phyloP scores from a whole-genome alignment of 352 stramenopile genomes.

The Pythium monospermum region DNA sequence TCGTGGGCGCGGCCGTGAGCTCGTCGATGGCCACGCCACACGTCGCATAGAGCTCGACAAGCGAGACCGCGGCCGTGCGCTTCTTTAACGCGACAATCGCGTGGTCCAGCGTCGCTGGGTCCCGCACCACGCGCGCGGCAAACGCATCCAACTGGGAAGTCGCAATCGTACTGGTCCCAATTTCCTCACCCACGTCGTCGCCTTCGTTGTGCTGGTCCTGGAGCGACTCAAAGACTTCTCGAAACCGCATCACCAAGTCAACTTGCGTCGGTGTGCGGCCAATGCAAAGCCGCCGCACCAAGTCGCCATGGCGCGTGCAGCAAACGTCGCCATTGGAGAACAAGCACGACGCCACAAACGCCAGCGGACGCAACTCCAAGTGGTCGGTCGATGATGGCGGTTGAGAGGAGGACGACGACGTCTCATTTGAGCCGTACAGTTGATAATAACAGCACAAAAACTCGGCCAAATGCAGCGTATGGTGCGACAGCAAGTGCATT shows the following conservation, averaged over 20 bases:
- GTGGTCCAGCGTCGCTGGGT: slow-evolving; percentile 36
- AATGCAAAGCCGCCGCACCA: slow-evolving; percentile 50
- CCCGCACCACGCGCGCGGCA: slow-evolving; percentile 32
- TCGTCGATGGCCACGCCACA: slow-evolving; percentile 74
- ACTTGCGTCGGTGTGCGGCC: slow-evolving; percentile 48
- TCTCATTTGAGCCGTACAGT: slow-evolving; percentile 40
- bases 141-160: slow-evolving; percentile 44
- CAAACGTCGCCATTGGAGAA: slow-evolving; percentile 58
- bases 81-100: slow-evolving; percentile 38
- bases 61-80: slow-evolving; percentile 39
- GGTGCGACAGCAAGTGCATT: slow-evolving; percentile 36
- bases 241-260: slow-evolving; percentile 59
- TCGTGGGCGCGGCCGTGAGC: slow-evolving; percentile 41
- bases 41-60: slow-evolving; percentile 52
- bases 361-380: slow-evolving; percentile 46
- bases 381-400: slow-evolving; percentile 17
- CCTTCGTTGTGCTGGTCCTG: too few relatives aligned
- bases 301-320: slow-evolving; percentile 45
- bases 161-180: slow-evolving; percentile 18
- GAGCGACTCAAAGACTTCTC: slow-evolving; percentile 49
- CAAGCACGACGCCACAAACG: slow-evolving; percentile 59
- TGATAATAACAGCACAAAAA: slow-evolving; percentile 72
- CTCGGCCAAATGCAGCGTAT: slow-evolving; percentile 49
- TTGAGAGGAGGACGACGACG: too few relatives aligned
- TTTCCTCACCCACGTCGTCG: neutral